A percentile compares a stretch with the other conserved stretches of the same genome.
These are phyloP conservation scores for Fusarium algeriense DNA, from an alignment of 2,329 filamentous ascomycete species.

Conservation along the genomic window DNA sequence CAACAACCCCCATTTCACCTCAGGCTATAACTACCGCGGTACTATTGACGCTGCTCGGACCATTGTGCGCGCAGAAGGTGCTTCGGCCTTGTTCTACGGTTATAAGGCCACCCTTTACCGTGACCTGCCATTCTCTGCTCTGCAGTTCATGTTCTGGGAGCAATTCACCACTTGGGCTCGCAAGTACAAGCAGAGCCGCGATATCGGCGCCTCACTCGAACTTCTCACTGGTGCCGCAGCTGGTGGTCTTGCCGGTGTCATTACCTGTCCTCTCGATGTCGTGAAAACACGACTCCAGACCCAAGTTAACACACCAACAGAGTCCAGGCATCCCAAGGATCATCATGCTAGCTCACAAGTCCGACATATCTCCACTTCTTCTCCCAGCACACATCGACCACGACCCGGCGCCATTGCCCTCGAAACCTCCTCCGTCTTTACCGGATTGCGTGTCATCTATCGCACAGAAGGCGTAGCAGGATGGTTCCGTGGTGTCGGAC, in stretches of 20 bases:
- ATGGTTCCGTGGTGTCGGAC: slow-evolving; percentile 95
- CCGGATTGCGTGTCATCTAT: slow-evolving; percentile 88
- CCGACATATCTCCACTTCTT: slow-evolving; percentile 88
- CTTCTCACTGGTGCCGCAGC: slow-evolving; percentile 90
- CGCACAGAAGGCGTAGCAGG: slow-evolving; percentile 87
- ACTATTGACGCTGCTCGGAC: slow-evolving; percentile 87
- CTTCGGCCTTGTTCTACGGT: slow-evolving; percentile 91
- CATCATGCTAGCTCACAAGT: slow-evolving; percentile 63
- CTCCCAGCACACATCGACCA: slow-evolving; percentile 84
- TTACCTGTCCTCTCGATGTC: slow-evolving; percentile 96
- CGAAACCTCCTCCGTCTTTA: slow-evolving; percentile 90
- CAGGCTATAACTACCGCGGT: slow-evolving; percentile 94
- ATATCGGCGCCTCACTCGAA: slow-evolving; percentile 88
- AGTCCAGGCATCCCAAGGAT: slow-evolving; percentile 48
- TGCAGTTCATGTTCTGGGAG: slow-evolving; percentile 99
- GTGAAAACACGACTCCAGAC: slow-evolving; percentile 98
- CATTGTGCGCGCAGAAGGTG: slow-evolving; percentile 85
- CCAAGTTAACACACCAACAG: slow-evolving; percentile 70
- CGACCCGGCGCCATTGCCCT: slow-evolving; percentile 83
- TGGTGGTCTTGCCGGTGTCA: slow-evolving; percentile 90
- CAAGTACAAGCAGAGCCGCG: slow-evolving; percentile 79
- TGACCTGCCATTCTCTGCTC: slow-evolving; percentile 93
- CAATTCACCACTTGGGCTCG: slow-evolving; percentile 88
- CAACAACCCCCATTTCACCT: slow-evolving; percentile 94
- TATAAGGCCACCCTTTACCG: slow-evolving; percentile 96